Conservation (phyloP, 129 eudicot species). For the Pittosporum tobira region DNA sequence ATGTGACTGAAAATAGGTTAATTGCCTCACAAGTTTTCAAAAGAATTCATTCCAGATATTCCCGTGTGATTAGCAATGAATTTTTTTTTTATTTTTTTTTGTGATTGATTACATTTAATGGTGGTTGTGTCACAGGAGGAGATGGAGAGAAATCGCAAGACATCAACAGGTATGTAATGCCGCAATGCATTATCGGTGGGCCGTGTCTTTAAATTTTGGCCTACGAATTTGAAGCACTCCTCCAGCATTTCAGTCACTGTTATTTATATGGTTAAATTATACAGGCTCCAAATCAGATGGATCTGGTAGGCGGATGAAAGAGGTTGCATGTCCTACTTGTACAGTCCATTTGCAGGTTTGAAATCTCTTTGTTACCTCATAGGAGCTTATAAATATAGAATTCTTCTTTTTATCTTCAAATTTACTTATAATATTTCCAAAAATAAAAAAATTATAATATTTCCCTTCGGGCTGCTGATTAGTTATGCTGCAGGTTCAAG, state of each 20-base stretch:
- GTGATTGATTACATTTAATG: not conserved
- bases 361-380: not conserved
- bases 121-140: constrained; percentile 59
- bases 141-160: constrained; percentile 77
- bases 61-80: not conserved
- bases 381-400: not conserved
- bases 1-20: too few species aligned
- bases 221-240: not conserved
- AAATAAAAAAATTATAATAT: too few species aligned
- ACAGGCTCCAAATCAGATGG: constrained; percentile 60
- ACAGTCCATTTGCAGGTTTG: constrained; percentile 92
- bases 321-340: constrained; percentile 96
- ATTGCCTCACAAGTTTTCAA: too few species aligned
- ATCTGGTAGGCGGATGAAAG: constrained; percentile 79
- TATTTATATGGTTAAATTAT: not conserved
- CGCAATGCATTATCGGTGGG: not conserved
- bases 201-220: not conserved
- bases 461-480: not conserved
- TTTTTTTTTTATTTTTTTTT: too few species aligned
- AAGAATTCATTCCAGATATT: too few species aligned
- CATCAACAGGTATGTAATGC: constrained; percentile 60
- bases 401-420: not conserved
- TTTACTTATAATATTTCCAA: not conserved
- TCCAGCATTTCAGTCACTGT: not conserved
- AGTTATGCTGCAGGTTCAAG: constrained; percentile 57